Evolutionary conservation across 2,329 filamentous ascomycete genomes (phyloP).

Genomic region (Paecilomyces sp.): DNA sequence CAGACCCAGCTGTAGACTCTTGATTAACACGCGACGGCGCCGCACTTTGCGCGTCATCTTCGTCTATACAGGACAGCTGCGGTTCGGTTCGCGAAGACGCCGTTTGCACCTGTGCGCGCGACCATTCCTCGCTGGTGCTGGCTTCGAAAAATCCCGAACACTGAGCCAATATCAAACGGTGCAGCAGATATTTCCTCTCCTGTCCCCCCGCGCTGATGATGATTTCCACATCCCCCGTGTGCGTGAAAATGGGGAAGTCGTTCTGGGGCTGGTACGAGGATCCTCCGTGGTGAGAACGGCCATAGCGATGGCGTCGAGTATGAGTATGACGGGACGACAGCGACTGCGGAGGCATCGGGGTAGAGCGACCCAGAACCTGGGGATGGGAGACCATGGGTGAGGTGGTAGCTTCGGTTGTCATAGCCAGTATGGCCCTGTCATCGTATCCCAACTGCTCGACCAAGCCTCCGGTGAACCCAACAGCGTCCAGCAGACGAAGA

Average conservation of each 20-base stretch:
- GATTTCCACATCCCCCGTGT: conserved; percentile 90
- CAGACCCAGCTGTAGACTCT: conserved; percentile 32
- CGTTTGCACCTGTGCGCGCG: conserved; percentile 29
- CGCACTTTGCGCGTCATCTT: conserved; percentile 27
- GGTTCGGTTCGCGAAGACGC: conserved; percentile 42
- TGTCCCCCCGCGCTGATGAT: conserved; percentile 61
- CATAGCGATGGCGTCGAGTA: conserved; percentile 64
- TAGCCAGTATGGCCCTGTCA: neutral
- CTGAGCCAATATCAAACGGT: conserved; percentile 78
- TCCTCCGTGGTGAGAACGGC: conserved; percentile 73
- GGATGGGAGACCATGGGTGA: conserved; percentile 35
- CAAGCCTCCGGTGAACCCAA: neutral
- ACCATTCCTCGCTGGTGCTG: conserved; percentile 69
- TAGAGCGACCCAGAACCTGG: conserved; percentile 44
- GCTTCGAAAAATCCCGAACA: conserved; percentile 93
- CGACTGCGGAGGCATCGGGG: conserved; percentile 55
- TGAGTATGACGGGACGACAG: conserved; percentile 57
- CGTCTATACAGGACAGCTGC: conserved; percentile 27
- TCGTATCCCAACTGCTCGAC: neutral
- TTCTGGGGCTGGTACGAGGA: conserved; percentile 66
- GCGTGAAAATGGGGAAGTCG: conserved; percentile 85
- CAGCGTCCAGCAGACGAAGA: neutral
- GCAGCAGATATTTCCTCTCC: conserved; percentile 79
- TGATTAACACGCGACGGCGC: conserved; percentile 31
- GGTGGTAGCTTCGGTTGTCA: neutral